Percentiles rank a stretch among this genome's conserved stretches.
Evolutionary conservation across 257 asterid species (phyloP).

Genomic region (Plantago ovata): DNA sequence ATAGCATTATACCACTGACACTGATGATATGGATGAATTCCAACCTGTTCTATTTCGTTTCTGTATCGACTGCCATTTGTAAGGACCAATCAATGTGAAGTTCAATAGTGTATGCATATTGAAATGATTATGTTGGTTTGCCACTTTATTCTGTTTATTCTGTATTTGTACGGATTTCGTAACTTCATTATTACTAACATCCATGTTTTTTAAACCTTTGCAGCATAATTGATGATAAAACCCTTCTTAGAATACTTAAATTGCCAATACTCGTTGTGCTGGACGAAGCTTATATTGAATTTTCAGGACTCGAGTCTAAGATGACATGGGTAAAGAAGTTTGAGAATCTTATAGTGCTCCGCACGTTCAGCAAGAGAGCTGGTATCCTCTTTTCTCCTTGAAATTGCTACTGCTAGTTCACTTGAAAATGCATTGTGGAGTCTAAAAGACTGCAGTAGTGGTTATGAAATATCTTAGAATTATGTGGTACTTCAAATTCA

Average conservation of each 20-base stretch:
- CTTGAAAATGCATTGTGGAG: not conserved
- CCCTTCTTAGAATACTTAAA: slow-evolving; percentile 61
- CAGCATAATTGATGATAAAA: slow-evolving; percentile 79
- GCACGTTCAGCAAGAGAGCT: slow-evolving; percentile 98
- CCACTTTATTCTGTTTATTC: slow-evolving; percentile 8
- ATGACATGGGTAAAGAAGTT: slow-evolving; percentile 97
- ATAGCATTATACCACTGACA: not conserved
- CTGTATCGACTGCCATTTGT: not conserved
- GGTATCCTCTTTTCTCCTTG: slow-evolving; percentile 40
- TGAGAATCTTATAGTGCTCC: slow-evolving; percentile 92
- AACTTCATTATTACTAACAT: slow-evolving; percentile 2
- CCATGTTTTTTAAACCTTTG: slow-evolving; percentile 2
- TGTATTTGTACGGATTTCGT: slow-evolving; percentile 1
- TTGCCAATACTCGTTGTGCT: slow-evolving; percentile 83
- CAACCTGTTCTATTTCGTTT: not conserved
- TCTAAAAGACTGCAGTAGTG: not conserved
- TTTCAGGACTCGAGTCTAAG: slow-evolving; percentile 80
- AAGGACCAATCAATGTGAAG: not conserved
- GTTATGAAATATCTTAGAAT: not conserved
- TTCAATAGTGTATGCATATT: not conserved
- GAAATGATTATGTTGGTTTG: not conserved
- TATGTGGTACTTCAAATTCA: slow-evolving; percentile 3
- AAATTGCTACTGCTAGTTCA: slow-evolving; percentile 5
- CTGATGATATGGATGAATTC: not conserved
- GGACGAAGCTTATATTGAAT: slow-evolving; percentile 97